phyloP scores from a whole-genome alignment of 306 rosid genomes.

The Malus domestica region DNA sequence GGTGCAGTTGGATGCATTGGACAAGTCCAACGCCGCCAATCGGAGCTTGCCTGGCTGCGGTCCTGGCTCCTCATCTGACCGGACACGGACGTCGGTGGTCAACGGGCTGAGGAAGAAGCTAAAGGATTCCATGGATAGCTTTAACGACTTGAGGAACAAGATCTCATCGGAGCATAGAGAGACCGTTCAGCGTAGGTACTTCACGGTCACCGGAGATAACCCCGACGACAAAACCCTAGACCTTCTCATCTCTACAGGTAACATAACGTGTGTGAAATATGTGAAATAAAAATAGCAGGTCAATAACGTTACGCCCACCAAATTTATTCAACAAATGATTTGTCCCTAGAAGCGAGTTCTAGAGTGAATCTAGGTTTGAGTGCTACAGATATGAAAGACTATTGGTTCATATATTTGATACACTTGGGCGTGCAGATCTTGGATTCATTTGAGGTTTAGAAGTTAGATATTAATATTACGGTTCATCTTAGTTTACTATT shows the following conservation, averaged over 20 bases:
- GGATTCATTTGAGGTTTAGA: too few relatives aligned
- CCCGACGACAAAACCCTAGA: constrained; percentile 87
- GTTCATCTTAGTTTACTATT: too few relatives aligned
- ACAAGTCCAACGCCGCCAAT: constrained; percentile 69
- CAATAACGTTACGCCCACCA: not conserved
- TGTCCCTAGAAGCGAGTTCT: too few relatives aligned
- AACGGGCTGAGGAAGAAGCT: constrained; percentile 83
- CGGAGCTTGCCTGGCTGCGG: constrained; percentile 75
- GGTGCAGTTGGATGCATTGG: constrained; percentile 67
- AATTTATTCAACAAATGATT: not conserved
- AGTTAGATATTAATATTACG: too few relatives aligned
- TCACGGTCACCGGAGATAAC: constrained; percentile 89
- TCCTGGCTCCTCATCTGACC: constrained; percentile 83
- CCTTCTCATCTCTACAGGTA: constrained; percentile 82
- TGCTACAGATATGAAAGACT: too few relatives aligned
- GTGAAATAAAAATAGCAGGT: not conserved
- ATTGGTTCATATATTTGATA: too few relatives aligned
- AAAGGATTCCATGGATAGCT: constrained; percentile 72
- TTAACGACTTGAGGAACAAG: constrained; percentile 52
- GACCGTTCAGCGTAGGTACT: constrained; percentile 85
- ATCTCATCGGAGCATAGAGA: constrained; percentile 75
- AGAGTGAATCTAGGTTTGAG: not conserved
- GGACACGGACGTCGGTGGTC: constrained; percentile 74
- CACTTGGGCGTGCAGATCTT: too few relatives aligned
- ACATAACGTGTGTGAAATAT: not conserved